Percentiles rank a stretch among this genome's conserved stretches.
phyloP scores from a whole-genome alignment of 148 eudicot genomes.

The Cornus kousa region DNA sequence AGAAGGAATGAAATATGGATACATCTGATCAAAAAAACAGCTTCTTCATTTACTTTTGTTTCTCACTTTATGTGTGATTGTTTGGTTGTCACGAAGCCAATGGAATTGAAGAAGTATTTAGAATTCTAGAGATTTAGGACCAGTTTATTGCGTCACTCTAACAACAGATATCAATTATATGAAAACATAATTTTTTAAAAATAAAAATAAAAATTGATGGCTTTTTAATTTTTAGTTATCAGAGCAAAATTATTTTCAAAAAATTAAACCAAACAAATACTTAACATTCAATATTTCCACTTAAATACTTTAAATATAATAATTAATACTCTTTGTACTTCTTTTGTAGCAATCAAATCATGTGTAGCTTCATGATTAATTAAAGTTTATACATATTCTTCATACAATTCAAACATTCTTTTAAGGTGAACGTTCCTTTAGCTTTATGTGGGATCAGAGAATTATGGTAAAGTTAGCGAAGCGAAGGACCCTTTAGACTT shows the following conservation, averaged over 20 bases:
- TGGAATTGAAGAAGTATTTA: not conserved
- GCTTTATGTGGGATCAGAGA: not conserved
- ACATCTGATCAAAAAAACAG: not conserved
- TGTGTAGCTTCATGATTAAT: not conserved
- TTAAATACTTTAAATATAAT: too few relatives aligned
- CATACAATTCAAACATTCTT: not conserved
- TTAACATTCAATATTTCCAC: too few relatives aligned
- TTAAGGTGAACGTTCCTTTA: not conserved
- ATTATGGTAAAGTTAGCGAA: slow-evolving; percentile 13
- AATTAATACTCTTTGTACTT: not conserved
- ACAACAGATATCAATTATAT: too few relatives aligned
- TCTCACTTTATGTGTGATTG: not conserved
- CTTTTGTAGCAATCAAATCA: not conserved
- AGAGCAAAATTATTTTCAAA: too few relatives aligned
- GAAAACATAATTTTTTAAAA: too few relatives aligned
- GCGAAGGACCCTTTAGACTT: not conserved
- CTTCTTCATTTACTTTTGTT: not conserved
- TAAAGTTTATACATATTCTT: not conserved
- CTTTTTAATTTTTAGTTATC: too few relatives aligned
- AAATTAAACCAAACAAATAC: too few relatives aligned
- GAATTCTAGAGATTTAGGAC: not conserved
- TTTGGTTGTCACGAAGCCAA: not conserved
- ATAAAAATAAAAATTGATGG: too few relatives aligned
- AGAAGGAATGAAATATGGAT: not conserved
- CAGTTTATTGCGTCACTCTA: too few relatives aligned